Evolutionary conservation across 106 monocot species (phyloP).

Genomic region (Allium fistulosum): DNA sequence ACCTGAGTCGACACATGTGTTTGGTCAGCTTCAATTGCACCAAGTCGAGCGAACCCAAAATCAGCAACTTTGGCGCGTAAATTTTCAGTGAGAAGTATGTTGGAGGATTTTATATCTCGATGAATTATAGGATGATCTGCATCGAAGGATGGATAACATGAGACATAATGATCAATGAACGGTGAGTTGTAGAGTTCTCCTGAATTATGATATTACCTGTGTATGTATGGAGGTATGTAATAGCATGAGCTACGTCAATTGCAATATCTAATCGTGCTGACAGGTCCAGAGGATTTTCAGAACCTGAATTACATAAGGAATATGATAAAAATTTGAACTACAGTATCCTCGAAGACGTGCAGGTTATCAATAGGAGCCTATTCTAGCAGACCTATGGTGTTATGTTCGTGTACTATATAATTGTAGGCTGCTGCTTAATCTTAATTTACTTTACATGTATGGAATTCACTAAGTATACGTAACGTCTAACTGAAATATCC

Average conservation of each 20-base stretch:
- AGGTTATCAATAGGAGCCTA: too few relatives aligned
- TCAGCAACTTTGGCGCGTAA: conserved; percentile 83
- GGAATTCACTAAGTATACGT: too few relatives aligned
- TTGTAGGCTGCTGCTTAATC: too few relatives aligned
- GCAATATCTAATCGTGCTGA: conserved; percentile 58
- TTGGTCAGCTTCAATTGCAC: conserved; percentile 23
- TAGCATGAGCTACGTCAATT: conserved; percentile 67
- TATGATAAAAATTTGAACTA: too few relatives aligned
- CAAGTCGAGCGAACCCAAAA: conserved; percentile 76
- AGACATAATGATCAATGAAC: not conserved
- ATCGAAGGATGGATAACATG: conserved; percentile 4
- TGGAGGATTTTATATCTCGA: conserved; percentile 87
- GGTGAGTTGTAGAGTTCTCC: not conserved
- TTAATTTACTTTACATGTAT: too few relatives aligned
- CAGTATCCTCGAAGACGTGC: too few relatives aligned
- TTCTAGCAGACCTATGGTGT: too few relatives aligned
- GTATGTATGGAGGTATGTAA: conserved; percentile 78
- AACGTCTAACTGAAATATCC: too few relatives aligned
- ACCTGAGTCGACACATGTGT: conserved; percentile 78
- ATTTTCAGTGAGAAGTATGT: conserved; percentile 67
- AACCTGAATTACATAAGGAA: not conserved
- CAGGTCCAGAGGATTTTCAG: conserved; percentile 27
- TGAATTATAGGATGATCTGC: conserved; percentile 88
- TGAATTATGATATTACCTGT: conserved; percentile 23
- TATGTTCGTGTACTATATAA: too few relatives aligned